Evolutionary conservation across 768 basidiomycete species (phyloP).

Genomic region (Hydnum rufescens): DNA sequence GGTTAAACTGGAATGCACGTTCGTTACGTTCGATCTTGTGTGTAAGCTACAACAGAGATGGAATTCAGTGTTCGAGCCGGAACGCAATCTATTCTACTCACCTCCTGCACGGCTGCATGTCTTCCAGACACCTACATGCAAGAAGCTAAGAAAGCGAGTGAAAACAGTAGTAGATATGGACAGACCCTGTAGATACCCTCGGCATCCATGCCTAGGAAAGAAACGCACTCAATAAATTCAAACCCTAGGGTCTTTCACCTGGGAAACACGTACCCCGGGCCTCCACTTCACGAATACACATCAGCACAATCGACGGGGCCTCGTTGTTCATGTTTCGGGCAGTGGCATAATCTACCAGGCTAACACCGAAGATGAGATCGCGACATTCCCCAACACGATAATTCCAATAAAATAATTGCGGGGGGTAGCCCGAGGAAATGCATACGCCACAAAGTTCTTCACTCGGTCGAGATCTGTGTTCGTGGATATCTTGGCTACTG

Average conservation of each 20-base stretch:
- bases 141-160: too few species aligned
- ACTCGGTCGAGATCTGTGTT: conserved; percentile 46
- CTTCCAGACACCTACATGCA: conserved; percentile 66
- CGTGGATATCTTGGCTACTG: conserved; percentile 48
- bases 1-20: conserved; percentile 47
- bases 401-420: conserved; percentile 55
- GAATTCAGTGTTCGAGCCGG: not conserved
- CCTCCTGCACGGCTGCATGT: conserved; percentile 67
- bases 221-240: too few species aligned
- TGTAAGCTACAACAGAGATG: conserved; percentile 33
- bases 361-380: conserved; percentile 79
- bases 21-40: conserved; percentile 80
- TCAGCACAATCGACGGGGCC: conserved; percentile 57
- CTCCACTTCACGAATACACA: conserved; percentile 73
- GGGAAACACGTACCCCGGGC: conserved; percentile 25
- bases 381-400: conserved; percentile 67
- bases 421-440: conserved; percentile 41
- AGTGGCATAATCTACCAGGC: conserved; percentile 74
- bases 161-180: too few species aligned
- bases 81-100: conserved; percentile 18
- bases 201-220: conserved; percentile 29
- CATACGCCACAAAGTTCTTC: conserved; percentile 14
- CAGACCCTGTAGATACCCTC: conserved; percentile 77
- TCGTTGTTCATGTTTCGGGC: conserved; percentile 57
- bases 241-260: not conserved